A percentile compares a stretch with the other conserved stretches of the same genome.
These are phyloP conservation scores for Collybia mongolica DNA, from an alignment of 768 basidiomycete genomes.

Conservation along the genomic window DNA sequence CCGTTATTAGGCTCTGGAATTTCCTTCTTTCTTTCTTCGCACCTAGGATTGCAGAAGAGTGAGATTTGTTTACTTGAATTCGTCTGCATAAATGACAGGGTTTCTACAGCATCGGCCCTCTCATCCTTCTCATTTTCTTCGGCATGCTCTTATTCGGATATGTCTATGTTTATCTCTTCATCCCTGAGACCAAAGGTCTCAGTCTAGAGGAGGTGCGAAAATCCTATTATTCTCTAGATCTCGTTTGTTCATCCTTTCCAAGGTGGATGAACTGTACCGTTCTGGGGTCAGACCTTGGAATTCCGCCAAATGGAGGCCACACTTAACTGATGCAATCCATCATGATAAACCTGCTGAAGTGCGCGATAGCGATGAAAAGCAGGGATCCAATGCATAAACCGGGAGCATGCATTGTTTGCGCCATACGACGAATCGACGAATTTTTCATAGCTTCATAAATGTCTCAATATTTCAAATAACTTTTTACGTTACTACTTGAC, in stretches of 20 bases:
- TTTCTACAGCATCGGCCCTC: conserved; percentile 58
- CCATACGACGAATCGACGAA: too few species aligned
- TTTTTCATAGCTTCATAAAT: too few species aligned
- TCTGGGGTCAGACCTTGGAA: conserved; percentile 68
- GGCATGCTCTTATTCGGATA: conserved; percentile 70
- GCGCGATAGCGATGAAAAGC: conserved; percentile 14
- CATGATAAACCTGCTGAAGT: conserved; percentile 20
- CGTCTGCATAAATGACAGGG: not conserved
- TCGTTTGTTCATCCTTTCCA: not conserved
- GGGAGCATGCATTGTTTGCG: too few species aligned
- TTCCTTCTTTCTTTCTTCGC: conserved; percentile 74
- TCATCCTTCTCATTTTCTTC: conserved; percentile 77
- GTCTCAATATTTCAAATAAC: too few species aligned
- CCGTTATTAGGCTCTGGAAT: conserved; percentile 70
- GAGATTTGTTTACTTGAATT: conserved; percentile 12
- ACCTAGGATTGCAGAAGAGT: conserved; percentile 61
- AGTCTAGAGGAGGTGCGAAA: conserved; percentile 62
- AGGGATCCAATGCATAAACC: not conserved
- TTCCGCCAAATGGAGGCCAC: conserved; percentile 58
- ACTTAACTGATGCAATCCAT: conserved; percentile 40
- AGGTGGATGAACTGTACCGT: conserved; percentile 77
- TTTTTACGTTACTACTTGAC: too few species aligned
- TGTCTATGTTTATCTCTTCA: conserved; percentile 70
- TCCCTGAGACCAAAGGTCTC: conserved; percentile 82
- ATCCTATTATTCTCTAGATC: not conserved